Percentiles rank a stretch among this genome's conserved stretches.
Conservation (phyloP, 805 yeast genomes). For the Barnettozyma pratensis region DNA sequence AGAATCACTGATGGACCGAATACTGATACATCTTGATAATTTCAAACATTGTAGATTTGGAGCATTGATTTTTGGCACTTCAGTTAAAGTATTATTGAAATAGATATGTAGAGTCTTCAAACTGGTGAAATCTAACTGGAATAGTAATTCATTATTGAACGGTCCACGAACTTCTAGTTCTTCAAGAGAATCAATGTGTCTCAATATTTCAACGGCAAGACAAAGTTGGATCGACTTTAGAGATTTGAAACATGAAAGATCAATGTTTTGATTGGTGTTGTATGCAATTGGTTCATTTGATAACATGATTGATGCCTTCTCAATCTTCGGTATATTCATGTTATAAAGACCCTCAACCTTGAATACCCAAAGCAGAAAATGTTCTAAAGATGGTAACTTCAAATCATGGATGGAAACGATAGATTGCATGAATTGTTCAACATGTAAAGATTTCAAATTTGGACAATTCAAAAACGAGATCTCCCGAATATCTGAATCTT, state of each 20-base stretch:
- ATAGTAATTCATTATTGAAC: conserved; percentile 6
- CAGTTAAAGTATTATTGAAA: conserved; percentile 9
- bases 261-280: conserved; percentile 3
- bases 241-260: conserved; percentile 8
- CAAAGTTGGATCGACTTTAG: conserved; percentile 11
- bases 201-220: conserved; percentile 13
- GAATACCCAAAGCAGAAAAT: conserved; percentile 12
- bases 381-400: conserved; percentile 8
- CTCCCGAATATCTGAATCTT: conserved; percentile 10
- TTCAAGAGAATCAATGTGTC: conserved; percentile 3
- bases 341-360: conserved; percentile 5
- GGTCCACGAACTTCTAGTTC: conserved; percentile 17
- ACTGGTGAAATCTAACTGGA: neutral
- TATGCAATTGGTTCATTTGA: conserved; percentile 13
- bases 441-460: conserved; percentile 4
- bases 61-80: conserved; percentile 10
- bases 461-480: conserved; percentile 10
- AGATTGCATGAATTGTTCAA: conserved; percentile 16
- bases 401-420: conserved; percentile 6
- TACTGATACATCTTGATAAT: conserved; percentile 11
- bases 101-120: conserved; percentile 10
- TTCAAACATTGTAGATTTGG: conserved; percentile 6
- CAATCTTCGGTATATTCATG: conserved; percentile 6
- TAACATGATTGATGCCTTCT: conserved; percentile 13
- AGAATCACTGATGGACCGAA: conserved; percentile 2